Base-by-base conservation (phyloP, 257 asterid species). In the Solanum pinnatisectum region DNA sequence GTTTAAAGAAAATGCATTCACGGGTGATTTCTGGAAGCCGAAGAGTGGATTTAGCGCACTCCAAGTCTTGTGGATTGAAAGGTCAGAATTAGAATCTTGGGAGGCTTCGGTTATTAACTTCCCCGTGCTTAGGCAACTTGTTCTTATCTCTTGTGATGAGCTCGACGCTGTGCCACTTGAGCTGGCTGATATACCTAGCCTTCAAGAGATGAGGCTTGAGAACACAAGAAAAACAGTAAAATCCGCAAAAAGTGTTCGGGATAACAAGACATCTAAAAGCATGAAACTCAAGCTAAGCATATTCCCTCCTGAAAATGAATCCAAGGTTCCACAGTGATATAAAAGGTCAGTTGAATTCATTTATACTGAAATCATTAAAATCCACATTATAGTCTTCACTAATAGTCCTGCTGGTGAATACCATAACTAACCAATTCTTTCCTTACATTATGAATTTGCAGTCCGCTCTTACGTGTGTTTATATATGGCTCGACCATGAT, bases 1-100 rank as follows among this genome's bases (percentile, higher is more conserved):
- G 90, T 18, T 93, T 90, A 90, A 42, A 78, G 65, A 78, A 42
- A 27, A 78, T 78, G 84, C 84, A n/a, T 78, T 78, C 2, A 5
- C 1, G 1, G 84, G 84, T 27, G 12, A 40, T 10, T 1, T 13
- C 1, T 78, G 84, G 65, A 6, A 25, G 7, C 63, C 84, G 15
- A 11, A 42, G 63, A 12, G 1, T 13, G 63, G 84, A 39, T 78
- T 78, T 78, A 78, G 35, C 23, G 63, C 52, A 25, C 63, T 78
- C 84, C n/a, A 42, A 18, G 9, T 78, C 8, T 78, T 78, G 63
- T 78, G 84, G 84, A 78, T 78, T 42, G 60, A 78, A 25, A 78
- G 59, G 84, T 20, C 84, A 11, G 84, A 78, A 27, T 44, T 78
- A 16, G 63, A 42, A 8, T 1, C 25, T 78, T 78, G 84, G 84